These are phyloP conservation scores for Ilyonectria mors-panacis DNA, from an alignment of 2,329 filamentous ascomycete genomes.

Conservation along the genomic window DNA sequence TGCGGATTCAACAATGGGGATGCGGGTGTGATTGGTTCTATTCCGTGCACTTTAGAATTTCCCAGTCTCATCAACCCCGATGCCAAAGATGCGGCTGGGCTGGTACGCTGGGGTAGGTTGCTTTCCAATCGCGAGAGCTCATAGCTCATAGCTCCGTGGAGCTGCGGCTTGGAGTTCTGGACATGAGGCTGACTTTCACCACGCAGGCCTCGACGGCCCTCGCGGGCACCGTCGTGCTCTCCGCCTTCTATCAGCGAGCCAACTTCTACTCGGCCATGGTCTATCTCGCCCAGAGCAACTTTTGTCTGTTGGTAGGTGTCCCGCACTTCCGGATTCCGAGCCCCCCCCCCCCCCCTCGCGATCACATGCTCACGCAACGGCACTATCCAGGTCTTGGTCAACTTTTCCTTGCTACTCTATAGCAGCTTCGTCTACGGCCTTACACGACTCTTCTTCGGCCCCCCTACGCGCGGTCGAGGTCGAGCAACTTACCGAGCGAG, in stretches of 20 bases:
- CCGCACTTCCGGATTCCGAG: constrained; percentile 15
- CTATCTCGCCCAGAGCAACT: constrained; percentile 95
- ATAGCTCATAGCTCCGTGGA: constrained; percentile 42
- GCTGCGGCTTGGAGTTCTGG: constrained; percentile 37
- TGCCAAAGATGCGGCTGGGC: constrained; percentile 69
- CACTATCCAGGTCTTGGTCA: constrained; percentile 82
- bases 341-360: constrained; percentile 4
- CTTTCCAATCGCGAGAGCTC: constrained; percentile 11
- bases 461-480: constrained; percentile 92
- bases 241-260: constrained; percentile 92
- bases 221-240: constrained; percentile 86
- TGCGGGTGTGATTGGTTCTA: constrained; percentile 39
- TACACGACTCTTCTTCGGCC: constrained; percentile 91
- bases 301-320: constrained; percentile 85
- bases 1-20: constrained; percentile 43
- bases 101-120: constrained; percentile 73
- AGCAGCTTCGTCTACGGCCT: constrained; percentile 87
- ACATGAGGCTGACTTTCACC: constrained; percentile 38
- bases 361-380: constrained; percentile 26
- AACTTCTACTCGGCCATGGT: constrained; percentile 99
- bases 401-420: constrained; percentile 87
- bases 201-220: constrained; percentile 83
- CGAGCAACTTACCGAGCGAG: constrained; percentile 96
- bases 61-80: constrained; percentile 38
- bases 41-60: constrained; percentile 28